phyloP scores from a whole-genome alignment of 2,329 filamentous ascomycete species.

The Thelonectria olida region DNA sequence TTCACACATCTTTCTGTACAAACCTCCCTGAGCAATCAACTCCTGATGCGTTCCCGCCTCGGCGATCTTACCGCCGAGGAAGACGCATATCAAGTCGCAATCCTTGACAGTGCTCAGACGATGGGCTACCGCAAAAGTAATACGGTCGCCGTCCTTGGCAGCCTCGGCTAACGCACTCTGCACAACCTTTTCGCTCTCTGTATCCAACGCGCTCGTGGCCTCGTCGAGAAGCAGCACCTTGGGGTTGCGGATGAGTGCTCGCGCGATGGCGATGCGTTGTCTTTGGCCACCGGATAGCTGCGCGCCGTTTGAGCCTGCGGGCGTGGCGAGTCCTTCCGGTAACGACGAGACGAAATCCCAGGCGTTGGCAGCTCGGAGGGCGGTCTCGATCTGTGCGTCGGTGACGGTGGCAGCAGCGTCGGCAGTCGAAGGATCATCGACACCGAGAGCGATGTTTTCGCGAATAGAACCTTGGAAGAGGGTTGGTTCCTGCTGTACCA shows the following conservation, averaged over 20 bases:
- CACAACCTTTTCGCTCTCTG: slow-evolving; percentile 52
- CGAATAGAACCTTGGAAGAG: slow-evolving; percentile 85
- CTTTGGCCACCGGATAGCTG: slow-evolving; percentile 75
- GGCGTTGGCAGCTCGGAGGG: slow-evolving; percentile 60
- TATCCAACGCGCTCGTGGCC: slow-evolving; percentile 41
- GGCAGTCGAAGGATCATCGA: slow-evolving; percentile 29
- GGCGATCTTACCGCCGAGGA: slow-evolving; percentile 64
- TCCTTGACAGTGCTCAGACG: slow-evolving; percentile 90
- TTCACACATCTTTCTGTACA: slow-evolving; percentile 62
- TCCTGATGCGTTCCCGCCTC: slow-evolving; percentile 67
- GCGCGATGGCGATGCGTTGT: slow-evolving; percentile 74
- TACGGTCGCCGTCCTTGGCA: slow-evolving; percentile 72
- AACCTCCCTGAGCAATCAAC: slow-evolving; percentile 55
- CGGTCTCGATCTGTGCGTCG: slow-evolving; percentile 50
- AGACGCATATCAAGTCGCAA: slow-evolving; percentile 69
- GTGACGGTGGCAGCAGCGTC: slow-evolving; percentile 27
- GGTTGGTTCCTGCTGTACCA: slow-evolving; percentile 68
- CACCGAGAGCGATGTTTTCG: slow-evolving; percentile 73
- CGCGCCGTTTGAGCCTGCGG: slow-evolving; percentile 70
- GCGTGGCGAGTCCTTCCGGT: slow-evolving; percentile 62
- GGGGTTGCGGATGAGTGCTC: slow-evolving; percentile 59
- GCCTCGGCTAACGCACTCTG: slow-evolving; percentile 82
- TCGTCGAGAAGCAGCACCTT: slow-evolving; percentile 39
- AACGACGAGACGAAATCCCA: slow-evolving; percentile 54
- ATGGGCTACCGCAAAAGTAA: slow-evolving; percentile 75